These are phyloP conservation scores for Rhodosporidiobolus sp. DNA, from an alignment of 768 basidiomycete genomes.

Conservation along the genomic window DNA sequence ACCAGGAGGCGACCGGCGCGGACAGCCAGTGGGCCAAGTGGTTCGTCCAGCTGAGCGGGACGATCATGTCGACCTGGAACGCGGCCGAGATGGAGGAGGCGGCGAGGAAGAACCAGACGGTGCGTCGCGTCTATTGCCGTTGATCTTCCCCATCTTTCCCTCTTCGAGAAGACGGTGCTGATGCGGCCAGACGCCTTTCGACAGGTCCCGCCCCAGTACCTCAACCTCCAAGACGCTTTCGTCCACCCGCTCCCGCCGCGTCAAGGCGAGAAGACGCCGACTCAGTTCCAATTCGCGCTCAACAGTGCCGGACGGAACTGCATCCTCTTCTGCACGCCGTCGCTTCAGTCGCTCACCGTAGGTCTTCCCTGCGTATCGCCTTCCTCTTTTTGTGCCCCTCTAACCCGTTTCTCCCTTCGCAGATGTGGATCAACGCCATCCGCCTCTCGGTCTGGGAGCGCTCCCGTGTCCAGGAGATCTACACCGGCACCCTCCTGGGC, in stretches of 20 bases:
- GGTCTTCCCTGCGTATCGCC: constrained; percentile 25
- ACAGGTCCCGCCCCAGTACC: constrained; percentile 80
- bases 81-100: constrained; percentile 84
- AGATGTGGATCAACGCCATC: constrained; percentile 79
- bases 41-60: constrained; percentile 78
- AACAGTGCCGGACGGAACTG: constrained; percentile 93
- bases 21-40: constrained; percentile 74
- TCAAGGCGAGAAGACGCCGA: constrained; percentile 59
- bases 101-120: constrained; percentile 61
- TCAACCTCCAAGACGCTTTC: constrained; percentile 73
- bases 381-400: neutral
- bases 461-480: constrained; percentile 90
- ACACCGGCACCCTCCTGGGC: constrained; percentile 88
- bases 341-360: constrained; percentile 54
- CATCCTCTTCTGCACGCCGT: constrained; percentile 65
- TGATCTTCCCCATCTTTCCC: neutral
- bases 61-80: constrained; percentile 85
- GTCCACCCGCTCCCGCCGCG: constrained; percentile 45
- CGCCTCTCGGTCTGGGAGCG: constrained; percentile 93
- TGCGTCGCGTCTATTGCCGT: constrained; percentile 3
- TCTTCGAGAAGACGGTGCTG: neutral
- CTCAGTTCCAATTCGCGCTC: constrained; percentile 65
- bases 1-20: constrained; percentile 63
- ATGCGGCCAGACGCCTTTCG: too few species aligned
- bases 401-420: neutral